Evolutionary conservation across 1,284 basidiomycete species (phyloP), one percentile per base, ranked within the genome.

Genomic region (Sanghuangporus sanghuang): DNA sequence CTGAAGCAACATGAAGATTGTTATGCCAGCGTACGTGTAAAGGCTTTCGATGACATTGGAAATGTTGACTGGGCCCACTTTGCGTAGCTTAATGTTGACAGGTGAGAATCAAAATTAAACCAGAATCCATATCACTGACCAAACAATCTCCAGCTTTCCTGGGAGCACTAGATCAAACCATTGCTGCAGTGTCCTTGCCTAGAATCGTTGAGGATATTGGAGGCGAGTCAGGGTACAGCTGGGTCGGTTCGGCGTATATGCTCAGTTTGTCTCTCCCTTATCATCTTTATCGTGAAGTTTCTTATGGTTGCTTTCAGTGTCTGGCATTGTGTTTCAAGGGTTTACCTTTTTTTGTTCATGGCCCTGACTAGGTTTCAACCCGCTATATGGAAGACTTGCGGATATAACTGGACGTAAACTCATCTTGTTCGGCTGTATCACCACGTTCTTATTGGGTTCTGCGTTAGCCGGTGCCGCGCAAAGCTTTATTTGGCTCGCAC

Each of bases 391-490:
- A 18, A 74, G 73, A 55, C 63, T 76, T 3, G 69, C 70, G 5
- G 71, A 69, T 50, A 57, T 69, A n/a, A 40, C 66, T 27, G 68
- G 68, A 14, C 67, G 68, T 18, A 75, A 75, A 63, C 73, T 72
- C 7, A 63, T 73, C 23, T 67, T 75, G 14, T 74, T 68, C 52
- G 62, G 59, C 32, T 70, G 71, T 39, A 74, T 73, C 44, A 9
- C 67, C 61, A 67, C 74, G 49, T 76, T 76, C 70, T 66, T 76
- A 18, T 23, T 66, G n/a, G 80, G 79, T 3, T 77, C 75, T 2
- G 76, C 75, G 0, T 58, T 81, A 12, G 80, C 77, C 64, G 80
- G 78, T 8, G 76, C 77, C 2, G 79, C 80, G 0, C 74, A 81
- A 64, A 73, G 67, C 57, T 78, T 78, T 69, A 65, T 65, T 1